A percentile compares a stretch with the other conserved stretches of the same genome.
Evolutionary conservation across 2,329 filamentous ascomycete species (phyloP).

Genomic region (Lachnellula willkommii): DNA sequence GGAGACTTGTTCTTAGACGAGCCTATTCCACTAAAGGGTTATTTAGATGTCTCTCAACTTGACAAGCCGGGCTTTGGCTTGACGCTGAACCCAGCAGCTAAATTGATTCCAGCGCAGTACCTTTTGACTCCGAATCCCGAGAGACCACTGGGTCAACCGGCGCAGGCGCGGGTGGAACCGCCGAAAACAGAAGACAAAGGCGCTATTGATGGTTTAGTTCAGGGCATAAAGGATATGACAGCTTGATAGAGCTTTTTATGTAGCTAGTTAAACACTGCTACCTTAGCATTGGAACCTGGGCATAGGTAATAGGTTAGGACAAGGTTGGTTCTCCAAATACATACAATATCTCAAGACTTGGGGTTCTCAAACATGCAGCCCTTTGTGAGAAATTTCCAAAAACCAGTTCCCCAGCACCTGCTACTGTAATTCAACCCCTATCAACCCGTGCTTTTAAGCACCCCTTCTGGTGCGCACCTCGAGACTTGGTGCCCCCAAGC

Average conservation of each 20-base stretch:
- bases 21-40: slow-evolving; percentile 79
- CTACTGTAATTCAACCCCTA: no score
- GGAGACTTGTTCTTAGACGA: slow-evolving; percentile 87
- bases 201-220: slow-evolving; percentile 31
- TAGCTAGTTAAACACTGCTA: slow-evolving; percentile 1
- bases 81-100: slow-evolving; percentile 71
- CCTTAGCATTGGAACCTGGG: neutral
- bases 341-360: neutral
- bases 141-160: slow-evolving; percentile 35
- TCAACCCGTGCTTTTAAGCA: no score
- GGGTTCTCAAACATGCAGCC: neutral
- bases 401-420: no score
- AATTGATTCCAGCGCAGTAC: slow-evolving; percentile 69
- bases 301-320: neutral
- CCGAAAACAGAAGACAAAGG: slow-evolving; percentile 11
- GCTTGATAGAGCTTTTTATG: slow-evolving; percentile 8
- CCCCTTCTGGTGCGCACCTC: neutral
- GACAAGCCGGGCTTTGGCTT: slow-evolving; percentile 90
- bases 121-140: slow-evolving; percentile 64
- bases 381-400: no score
- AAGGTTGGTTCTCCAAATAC: neutral
- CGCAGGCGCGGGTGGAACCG: neutral
- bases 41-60: slow-evolving; percentile 69
- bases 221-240: slow-evolving; percentile 22
- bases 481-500: neutral